Evolutionary conservation across 1,139 yeast species (phyloP), one percentile per base, ranked within the genome.

Genomic region (Debaryomycetaceae sp.): DNA sequence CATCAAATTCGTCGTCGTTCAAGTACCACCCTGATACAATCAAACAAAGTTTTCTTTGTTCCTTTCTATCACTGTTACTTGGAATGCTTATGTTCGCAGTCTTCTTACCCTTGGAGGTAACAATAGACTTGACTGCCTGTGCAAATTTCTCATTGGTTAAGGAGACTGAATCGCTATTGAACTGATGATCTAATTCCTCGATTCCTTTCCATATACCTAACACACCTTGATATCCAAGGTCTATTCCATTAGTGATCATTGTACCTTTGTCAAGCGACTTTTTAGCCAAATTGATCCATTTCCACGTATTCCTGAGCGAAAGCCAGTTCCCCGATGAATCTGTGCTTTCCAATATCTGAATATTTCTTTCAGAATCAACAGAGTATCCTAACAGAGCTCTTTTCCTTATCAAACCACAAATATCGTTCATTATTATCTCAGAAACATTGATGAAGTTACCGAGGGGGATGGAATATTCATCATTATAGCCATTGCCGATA

Each of bases 11-110:
- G 13, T 78, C 70, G 24, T 80, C 79, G 1, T 91, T 85, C 56
- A 88, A 82, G 57, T 88, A 90, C 96, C 97, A 91, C 0, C 98
- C 99, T 14, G 93, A 85, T 5, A 88, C 88, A 39, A 87, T 81
- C 64, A 93, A 70, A 56, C 97, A 89, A 17, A 93, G 68, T 52
- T 84, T 83, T 49, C 99, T 68, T 57, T 86, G 91, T 3, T 72
- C 65, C 49, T 78, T 78, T 42, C 80, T 76, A 34, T 75, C 78
- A 51, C 82, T 78, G 36, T 68, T 67, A 49, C 74, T 68, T 4
- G 74, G 68, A 24, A 76, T 74, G 41, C 72, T 74, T 27, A 76
- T 73, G 2, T 73, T 71, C 1, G 75, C 72, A 2, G 76, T 68
- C 50, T 72, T 73, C 41, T 70, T 69, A 5, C 76, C 77, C 47